These are phyloP conservation scores for Hyaloscypha variabilis DNA, from an alignment of 495 filamentous ascomycete genomes.

Conservation along the genomic window DNA sequence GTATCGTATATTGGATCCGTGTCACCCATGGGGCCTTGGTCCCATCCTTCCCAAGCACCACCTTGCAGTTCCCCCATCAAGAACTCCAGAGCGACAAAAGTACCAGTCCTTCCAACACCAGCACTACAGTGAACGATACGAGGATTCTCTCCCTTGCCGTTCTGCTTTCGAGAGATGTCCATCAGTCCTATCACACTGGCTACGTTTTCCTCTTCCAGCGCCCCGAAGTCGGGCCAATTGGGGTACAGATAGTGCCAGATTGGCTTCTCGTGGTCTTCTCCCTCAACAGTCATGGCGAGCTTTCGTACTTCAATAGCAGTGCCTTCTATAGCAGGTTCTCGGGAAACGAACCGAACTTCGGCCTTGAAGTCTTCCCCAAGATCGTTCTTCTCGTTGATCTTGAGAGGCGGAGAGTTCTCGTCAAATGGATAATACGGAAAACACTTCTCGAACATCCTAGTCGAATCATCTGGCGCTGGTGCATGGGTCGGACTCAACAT, in stretches of 20 bases:
- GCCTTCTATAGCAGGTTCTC: conserved; percentile 47
- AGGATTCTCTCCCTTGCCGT: conserved; percentile 65
- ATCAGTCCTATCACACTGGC: conserved; percentile 79
- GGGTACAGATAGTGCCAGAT: conserved; percentile 92
- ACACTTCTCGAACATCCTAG: conserved; percentile 77
- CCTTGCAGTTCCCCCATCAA: conserved; percentile 80
- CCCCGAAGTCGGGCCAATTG: conserved; percentile 92
- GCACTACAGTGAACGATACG: conserved; percentile 93
- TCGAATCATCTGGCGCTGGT: conserved; percentile 29
- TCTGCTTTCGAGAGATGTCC: conserved; percentile 72
- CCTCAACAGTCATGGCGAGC: conserved; percentile 43
- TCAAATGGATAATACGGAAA: conserved; percentile 82
- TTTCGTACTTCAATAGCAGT: conserved; percentile 57
- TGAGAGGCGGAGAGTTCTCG: conserved; percentile 51
- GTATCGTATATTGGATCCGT: conserved; percentile 59
- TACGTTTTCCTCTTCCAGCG: conserved; percentile 80
- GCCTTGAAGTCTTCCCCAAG: conserved; percentile 65
- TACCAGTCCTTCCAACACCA: conserved; percentile 91
- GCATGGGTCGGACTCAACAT: conserved; percentile 96
- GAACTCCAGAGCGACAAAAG: conserved; percentile 93
- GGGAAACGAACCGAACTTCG: conserved; percentile 49
- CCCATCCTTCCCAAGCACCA: conserved; percentile 59
- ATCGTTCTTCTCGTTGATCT: conserved; percentile 61
- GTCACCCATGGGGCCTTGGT: conserved; percentile 30
- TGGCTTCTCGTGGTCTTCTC: conserved; percentile 56